phyloP scores from a whole-genome alignment of 2,329 filamentous ascomycete genomes.

The Monilinia fructicola region DNA sequence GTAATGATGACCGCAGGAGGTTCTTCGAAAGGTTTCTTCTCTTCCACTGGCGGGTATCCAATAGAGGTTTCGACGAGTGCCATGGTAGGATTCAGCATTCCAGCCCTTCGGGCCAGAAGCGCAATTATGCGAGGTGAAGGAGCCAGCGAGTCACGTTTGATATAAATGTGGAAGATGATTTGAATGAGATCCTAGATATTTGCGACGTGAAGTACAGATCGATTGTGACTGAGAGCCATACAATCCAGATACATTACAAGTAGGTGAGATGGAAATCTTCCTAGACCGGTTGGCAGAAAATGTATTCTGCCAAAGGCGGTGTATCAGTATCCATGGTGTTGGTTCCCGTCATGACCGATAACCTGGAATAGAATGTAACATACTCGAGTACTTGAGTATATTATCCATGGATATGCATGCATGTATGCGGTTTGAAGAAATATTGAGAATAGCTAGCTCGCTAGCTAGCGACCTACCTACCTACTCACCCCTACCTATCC shows the following conservation, averaged over 20 bases:
- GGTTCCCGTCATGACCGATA: no score
- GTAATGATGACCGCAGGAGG: constrained; percentile 52
- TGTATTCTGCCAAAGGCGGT: constrained; percentile 14
- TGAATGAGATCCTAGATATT: not conserved
- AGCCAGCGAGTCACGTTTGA: constrained; percentile 42
- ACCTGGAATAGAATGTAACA: no score
- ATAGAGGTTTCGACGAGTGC: constrained; percentile 42
- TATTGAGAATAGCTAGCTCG: no score
- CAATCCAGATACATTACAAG: not conserved
- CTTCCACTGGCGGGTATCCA: constrained; percentile 39
- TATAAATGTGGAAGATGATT: not conserved
- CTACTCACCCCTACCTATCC: no score
- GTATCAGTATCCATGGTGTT: not conserved
- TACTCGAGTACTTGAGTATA: no score
- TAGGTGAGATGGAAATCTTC: not conserved
- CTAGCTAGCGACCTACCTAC: no score
- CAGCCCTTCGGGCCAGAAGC: constrained; percentile 51
- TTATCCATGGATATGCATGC: no score
- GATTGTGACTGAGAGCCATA: not conserved
- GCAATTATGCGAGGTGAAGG: constrained; percentile 53
- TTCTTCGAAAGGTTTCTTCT: constrained; percentile 43
- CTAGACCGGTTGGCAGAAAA: constrained; percentile 2
- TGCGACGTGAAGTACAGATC: not conserved
- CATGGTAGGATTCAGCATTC: constrained; percentile 45
- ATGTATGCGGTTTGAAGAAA: no score